Conservation (phyloP, 495 filamentous ascomycete genomes). For the Lophiotrema nucula region DNA sequence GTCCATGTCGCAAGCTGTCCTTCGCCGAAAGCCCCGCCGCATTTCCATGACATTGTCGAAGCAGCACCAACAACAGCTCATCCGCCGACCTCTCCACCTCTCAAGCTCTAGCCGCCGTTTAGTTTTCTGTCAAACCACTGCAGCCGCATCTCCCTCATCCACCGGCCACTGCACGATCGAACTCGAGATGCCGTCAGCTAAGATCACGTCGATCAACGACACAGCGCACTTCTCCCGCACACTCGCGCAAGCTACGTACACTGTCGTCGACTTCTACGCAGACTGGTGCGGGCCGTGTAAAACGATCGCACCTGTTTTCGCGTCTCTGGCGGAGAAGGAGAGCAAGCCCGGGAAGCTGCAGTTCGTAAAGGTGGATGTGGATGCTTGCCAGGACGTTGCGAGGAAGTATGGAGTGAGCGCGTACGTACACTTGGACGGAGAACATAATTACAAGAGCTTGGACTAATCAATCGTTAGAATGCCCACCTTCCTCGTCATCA, state of each 20-base stretch:
- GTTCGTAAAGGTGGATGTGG: slow-evolving; percentile 38
- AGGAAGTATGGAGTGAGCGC: slow-evolving; percentile 33
- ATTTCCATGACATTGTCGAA: not conserved
- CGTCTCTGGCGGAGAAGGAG: slow-evolving; percentile 31
- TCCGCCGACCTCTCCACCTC: too few species aligned
- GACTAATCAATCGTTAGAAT: too few species aligned
- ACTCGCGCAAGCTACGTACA: slow-evolving; percentile 27
- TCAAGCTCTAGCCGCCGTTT: too few species aligned
- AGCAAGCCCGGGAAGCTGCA: slow-evolving; percentile 25
- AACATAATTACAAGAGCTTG: too few species aligned
- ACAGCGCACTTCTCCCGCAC: slow-evolving; percentile 29
- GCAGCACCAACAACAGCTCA: too few species aligned
- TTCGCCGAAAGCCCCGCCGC: not conserved
- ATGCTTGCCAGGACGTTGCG: slow-evolving; percentile 31
- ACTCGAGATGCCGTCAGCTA: slow-evolving; percentile 13
- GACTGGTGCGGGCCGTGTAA: slow-evolving; percentile 41
- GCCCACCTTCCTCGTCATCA: slow-evolving; percentile 39
- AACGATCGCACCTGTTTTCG: slow-evolving; percentile 35
- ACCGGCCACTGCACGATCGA: too few species aligned
- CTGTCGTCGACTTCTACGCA: slow-evolving; percentile 39
- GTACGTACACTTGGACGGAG: slow-evolving; percentile 23
- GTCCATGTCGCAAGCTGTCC: not conserved
- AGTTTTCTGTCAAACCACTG: too few species aligned
- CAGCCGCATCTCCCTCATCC: too few species aligned
- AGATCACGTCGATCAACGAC: slow-evolving; percentile 14